Base-by-base conservation (phyloP, 2,329 filamentous ascomycete genomes). In the Botrytis porri region DNA sequence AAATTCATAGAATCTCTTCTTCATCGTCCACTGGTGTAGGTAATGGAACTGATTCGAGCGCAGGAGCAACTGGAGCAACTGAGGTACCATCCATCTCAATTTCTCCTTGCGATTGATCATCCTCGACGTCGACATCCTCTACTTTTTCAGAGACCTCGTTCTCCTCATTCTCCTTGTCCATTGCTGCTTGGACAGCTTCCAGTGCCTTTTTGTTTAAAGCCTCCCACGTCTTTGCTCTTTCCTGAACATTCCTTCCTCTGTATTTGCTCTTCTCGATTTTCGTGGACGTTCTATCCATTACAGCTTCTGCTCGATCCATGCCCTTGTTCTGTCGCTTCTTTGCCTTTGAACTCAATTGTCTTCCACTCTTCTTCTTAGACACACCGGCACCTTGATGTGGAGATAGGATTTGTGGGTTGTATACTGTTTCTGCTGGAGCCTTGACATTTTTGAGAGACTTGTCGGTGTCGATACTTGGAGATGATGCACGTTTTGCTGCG, bases 401-500 rank as follows among this genome's bases (percentile, higher is more conserved):
- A 57, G 89, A 88, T 59, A 94, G 88, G 29, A 93, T 86, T n/a
- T 92, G 90, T 41, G 90, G 88, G 74, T 84, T 80, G 75, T 86
- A 83, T 73, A 83, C 81, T 12, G 85, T 83, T 62, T 86, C 83
- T 32, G 82, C 75, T 2, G 89, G 88, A 18, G 86, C 84, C 74
- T 86, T 83, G 73, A 87, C 82, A 54, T 88, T 83, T 80, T 91
- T 92, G 35, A 93, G 85, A 10, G 90, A 92, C 82, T 92, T 92
- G 85, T 93, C 90, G 61, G 88, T 88, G 82, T 92, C 84, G 82
- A 93, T 90, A 78, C 89, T 86, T 39, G 92, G 90, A 6, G 91
- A 92, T 25, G 89, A 88, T 64, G 90, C 92, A 76, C 93, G 89
- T 79, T 92, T 88, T 59, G 92, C 91, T 73, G 91, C 92, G 76